Base-by-base conservation (phyloP, 2,329 filamentous ascomycete genomes). In the Waltergamsia citrina region DNA sequence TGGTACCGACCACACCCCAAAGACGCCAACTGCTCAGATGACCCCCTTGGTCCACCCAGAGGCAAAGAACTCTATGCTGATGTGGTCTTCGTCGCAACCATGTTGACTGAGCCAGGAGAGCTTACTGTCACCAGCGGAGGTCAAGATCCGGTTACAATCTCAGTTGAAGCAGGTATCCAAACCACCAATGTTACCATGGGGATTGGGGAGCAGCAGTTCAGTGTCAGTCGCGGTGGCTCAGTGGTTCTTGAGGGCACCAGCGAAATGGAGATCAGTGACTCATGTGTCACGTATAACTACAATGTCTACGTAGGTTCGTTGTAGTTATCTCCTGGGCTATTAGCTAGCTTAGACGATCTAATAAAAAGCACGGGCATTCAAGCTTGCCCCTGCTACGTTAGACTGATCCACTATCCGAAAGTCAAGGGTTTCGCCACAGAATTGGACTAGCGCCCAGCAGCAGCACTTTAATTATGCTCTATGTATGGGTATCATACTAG, bases 171-270 rank as follows among this genome's bases (percentile, higher is more conserved):
- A n/a, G 44, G 43, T 7, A 38, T 43, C 6, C 35, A 40, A 27
- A 42, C 41, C 6, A 39, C 38, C 31, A 43, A 45, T 30, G 43
- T 46, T n/a, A 42, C 43, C 18, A 45, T 46, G 43, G 43, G 42
- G 6, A 19, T 41, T 15, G 43, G 43, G 14, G 29, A 31, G 17
- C 44, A 46, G 22, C 32, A 43, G 6, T 46, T 46, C 35, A 33
- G 23, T 5, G 26, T 46, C 14, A 32, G 27, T 5, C 36, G 42
- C 15, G 32, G 32, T 20, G 43, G 43, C 6, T 28, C 23, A 7
- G 27, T 24, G 21, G 21, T 43, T 11, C 22, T 41, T 5, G 42
- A 39, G 9, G 38, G 31, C 29, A 32, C 26, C 16, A 40, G 36
- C 19, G 38, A 34, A 20, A 41, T 41, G 36, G 30, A 45, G 11